Evolutionary conservation across 1,139 yeast species (phyloP).

Genomic region (Williopsis jadinii): DNA sequence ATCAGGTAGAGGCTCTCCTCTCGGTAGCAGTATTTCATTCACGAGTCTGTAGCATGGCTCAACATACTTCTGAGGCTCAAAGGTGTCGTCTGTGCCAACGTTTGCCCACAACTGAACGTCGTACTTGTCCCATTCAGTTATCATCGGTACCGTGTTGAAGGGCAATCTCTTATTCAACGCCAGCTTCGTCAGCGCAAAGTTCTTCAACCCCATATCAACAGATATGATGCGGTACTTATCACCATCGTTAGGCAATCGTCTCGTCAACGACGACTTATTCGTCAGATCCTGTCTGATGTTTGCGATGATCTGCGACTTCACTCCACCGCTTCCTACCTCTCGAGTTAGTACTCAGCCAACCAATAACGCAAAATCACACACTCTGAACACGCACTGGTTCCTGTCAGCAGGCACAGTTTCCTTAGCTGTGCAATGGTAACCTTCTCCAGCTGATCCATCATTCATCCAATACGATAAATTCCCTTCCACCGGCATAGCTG

Average conservation of each 20-base stretch:
- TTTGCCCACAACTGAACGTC: slow-evolving; percentile 30
- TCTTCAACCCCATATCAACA: slow-evolving; percentile 38
- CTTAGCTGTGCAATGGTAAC: slow-evolving; percentile 12
- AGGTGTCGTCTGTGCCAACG: slow-evolving; percentile 11
- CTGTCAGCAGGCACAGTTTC: slow-evolving; percentile 14
- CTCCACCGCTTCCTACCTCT: slow-evolving; percentile 5
- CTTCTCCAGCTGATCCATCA: slow-evolving; percentile 9
- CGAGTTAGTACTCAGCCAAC: not conserved
- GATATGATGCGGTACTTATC: slow-evolving; percentile 25
- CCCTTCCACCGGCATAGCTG: no score
- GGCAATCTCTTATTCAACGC: slow-evolving; percentile 18
- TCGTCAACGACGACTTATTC: slow-evolving; percentile 4
- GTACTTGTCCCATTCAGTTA: slow-evolving; percentile 38
- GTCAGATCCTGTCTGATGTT: slow-evolving; percentile 2
- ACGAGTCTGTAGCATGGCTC: slow-evolving; percentile 17
- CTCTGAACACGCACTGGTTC: slow-evolving; percentile 7
- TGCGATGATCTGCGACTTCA: slow-evolving; percentile 7
- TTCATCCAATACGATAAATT: not conserved
- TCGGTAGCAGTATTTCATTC: slow-evolving; percentile 15
- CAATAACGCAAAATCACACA: not conserved
- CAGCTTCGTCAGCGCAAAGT: slow-evolving; percentile 30
- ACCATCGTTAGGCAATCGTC: slow-evolving; percentile 13
- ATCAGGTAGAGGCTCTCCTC: slow-evolving; percentile 25
- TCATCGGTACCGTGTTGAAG: slow-evolving; percentile 23
- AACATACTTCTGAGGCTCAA: slow-evolving; percentile 20